Conservation (phyloP, 2,329 filamentous ascomycete species). For the Fusarium sp. region DNA sequence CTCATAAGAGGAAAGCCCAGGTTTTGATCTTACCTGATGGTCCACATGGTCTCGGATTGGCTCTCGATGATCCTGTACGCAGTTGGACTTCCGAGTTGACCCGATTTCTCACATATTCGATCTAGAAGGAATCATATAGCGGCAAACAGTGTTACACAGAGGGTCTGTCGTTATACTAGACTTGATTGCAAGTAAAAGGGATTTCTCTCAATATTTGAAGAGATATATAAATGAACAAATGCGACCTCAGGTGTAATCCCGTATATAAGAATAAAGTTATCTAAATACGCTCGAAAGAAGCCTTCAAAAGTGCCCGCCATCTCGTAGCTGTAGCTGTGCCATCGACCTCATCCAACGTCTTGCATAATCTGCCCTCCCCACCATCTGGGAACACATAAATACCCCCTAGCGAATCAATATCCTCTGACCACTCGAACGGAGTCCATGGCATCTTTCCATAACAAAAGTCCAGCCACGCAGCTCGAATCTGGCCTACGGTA, state of each 20-base stretch:
- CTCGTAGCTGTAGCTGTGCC: neutral
- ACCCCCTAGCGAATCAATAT: neutral
- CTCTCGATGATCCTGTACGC: conserved; percentile 5
- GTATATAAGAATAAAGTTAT: accelerated
- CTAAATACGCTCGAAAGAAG: neutral
- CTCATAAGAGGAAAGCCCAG: neutral
- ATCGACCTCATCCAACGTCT: neutral
- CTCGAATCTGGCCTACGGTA: neutral
- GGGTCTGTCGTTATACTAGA: too few relatives aligned
- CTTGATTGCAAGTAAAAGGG: too few relatives aligned
- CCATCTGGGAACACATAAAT: neutral
- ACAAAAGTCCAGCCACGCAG: neutral
- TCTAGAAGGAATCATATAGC: neutral
- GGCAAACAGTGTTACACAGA: accelerated
- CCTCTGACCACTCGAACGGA: neutral
- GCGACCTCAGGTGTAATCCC: accelerated
- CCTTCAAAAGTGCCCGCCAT: neutral
- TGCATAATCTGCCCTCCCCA: neutral
- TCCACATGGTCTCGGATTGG: conserved; percentile 8
- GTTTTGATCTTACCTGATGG: conserved; percentile 8
- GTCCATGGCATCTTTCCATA: neutral
- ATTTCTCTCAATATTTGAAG: too few relatives aligned
- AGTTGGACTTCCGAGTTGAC: conserved; percentile 19
- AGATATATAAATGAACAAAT: neutral
- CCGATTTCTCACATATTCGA: conserved; percentile 16